phyloP scores from a whole-genome alignment of 352 stramenopile genomes.

The Globisporangium nodosum region DNA sequence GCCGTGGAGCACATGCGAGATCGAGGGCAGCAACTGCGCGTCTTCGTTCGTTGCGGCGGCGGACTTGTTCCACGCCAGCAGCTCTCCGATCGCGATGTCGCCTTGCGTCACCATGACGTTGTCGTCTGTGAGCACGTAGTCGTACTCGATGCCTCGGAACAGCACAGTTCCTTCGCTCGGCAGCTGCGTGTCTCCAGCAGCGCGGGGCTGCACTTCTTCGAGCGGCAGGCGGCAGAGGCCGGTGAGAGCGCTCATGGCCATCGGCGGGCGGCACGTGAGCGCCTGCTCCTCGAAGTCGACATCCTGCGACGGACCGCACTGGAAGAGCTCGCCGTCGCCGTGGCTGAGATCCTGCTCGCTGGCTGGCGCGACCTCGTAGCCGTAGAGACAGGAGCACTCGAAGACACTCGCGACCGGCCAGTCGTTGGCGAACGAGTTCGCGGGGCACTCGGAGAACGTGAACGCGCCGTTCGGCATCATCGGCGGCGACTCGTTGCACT shows the following conservation, averaged over 20 bases:
- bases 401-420: conserved; percentile 34
- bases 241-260: conserved; percentile 36
- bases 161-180: conserved; percentile 29
- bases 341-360: conserved; percentile 22
- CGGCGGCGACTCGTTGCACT: conserved; percentile 25
- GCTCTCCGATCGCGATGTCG: conserved; percentile 66
- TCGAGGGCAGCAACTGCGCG: conserved; percentile 3
- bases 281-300: conserved; percentile 33
- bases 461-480: conserved; percentile 11
- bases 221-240: conserved; percentile 59
- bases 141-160: conserved; percentile 78
- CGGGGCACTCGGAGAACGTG: conserved; percentile 39
- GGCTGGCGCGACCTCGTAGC: conserved; percentile 28
- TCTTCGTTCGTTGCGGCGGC: conserved; percentile 4
- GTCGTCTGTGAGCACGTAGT: conserved; percentile 71
- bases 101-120: conserved; percentile 75
- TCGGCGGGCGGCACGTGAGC: conserved; percentile 30
- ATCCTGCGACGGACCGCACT: conserved; percentile 21
- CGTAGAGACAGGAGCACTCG: conserved; percentile 46
- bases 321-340: conserved; percentile 34
- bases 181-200: conserved; percentile 1
- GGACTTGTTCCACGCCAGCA: conserved; percentile 27
- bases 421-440: conserved; percentile 36
- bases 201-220: conserved; percentile 35
- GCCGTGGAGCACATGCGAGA: conserved; percentile 43